Evolutionary conservation across 345 rosid species (phyloP).

Genomic region (Brassica cretica): DNA sequence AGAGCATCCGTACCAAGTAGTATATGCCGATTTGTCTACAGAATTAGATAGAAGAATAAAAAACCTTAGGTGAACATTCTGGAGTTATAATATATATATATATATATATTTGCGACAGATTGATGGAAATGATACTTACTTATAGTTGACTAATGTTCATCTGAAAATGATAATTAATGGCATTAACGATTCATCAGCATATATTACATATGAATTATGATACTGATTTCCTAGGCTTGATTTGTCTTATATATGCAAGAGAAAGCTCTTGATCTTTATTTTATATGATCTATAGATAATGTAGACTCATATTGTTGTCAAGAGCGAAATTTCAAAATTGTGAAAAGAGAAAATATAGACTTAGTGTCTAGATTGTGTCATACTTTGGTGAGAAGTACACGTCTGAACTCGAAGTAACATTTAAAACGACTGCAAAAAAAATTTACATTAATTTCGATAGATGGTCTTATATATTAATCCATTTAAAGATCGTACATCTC

Average conservation of each 20-base stretch:
- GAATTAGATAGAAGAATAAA: background rate
- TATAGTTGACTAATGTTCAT: slow-evolving; percentile 15
- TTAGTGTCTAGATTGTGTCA: slow-evolving; percentile 2
- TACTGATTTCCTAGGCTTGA: background rate
- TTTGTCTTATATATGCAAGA: slow-evolving; percentile 7
- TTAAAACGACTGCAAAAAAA: slow-evolving; percentile 10
- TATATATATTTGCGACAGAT: background rate
- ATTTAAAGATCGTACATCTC: slow-evolving; percentile 30
- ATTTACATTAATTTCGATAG: slow-evolving; percentile 3
- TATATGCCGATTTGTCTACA: background rate
- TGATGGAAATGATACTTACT: background rate
- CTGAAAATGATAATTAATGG: background rate
- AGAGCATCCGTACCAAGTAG: background rate
- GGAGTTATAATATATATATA: background rate
- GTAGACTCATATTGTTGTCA: slow-evolving; percentile 12
- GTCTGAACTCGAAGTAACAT: slow-evolving; percentile 13
- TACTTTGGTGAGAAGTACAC: slow-evolving; percentile 19
- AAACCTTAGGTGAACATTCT: background rate
- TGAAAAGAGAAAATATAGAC: slow-evolving; percentile 8
- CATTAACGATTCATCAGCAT: slow-evolving; percentile 12
- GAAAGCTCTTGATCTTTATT: slow-evolving; percentile 10
- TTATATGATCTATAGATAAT: background rate
- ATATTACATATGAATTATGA: background rate
- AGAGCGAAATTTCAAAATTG: background rate
- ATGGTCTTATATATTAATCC: slow-evolving; percentile 19